Conservation (phyloP, 176 grass and related monocot species). For the Calamus simplicifolius region DNA sequence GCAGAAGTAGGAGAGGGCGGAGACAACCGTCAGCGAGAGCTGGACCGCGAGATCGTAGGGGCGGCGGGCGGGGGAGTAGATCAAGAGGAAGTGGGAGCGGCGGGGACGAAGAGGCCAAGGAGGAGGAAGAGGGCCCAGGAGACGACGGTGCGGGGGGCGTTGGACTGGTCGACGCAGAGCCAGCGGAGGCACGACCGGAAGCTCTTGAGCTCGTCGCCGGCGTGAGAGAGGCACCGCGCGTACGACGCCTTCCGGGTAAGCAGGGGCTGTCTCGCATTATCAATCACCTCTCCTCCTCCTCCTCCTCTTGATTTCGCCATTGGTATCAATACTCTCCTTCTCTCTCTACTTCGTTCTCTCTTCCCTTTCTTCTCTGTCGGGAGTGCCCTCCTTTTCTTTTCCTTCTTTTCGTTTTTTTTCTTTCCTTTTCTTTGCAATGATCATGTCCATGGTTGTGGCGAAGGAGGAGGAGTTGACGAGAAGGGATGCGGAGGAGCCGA, state of each 20-base stretch:
- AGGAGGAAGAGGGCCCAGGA: slow-evolving; percentile 5
- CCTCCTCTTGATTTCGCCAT: no score
- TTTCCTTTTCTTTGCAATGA: no score
- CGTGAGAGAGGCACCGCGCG: not conserved
- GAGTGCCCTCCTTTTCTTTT: no score
- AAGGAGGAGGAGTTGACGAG: no score
- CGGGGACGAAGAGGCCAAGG: not conserved
- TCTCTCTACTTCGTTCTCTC: no score
- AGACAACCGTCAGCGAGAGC: slow-evolving; percentile 4
- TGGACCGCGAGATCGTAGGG: slow-evolving; percentile 17
- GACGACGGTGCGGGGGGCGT: not conserved
- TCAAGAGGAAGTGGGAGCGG: slow-evolving; percentile 5
- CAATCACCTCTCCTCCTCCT: no score
- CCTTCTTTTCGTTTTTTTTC: no score
- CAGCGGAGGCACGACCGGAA: slow-evolving; percentile 11
- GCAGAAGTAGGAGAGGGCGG: slow-evolving; percentile 10
- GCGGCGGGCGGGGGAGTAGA: slow-evolving; percentile 3
- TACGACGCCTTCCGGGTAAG: not conserved
- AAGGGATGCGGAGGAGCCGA: no score
- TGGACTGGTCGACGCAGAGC: slow-evolving; percentile 13
- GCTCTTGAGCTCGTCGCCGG: not conserved
- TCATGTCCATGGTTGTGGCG: no score
- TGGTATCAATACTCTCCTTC: no score
- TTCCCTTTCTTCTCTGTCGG: no score
- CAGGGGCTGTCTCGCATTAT: no score